Base-by-base conservation (phyloP, 2,329 filamentous ascomycete genomes). In the Fusarium humuli region DNA sequence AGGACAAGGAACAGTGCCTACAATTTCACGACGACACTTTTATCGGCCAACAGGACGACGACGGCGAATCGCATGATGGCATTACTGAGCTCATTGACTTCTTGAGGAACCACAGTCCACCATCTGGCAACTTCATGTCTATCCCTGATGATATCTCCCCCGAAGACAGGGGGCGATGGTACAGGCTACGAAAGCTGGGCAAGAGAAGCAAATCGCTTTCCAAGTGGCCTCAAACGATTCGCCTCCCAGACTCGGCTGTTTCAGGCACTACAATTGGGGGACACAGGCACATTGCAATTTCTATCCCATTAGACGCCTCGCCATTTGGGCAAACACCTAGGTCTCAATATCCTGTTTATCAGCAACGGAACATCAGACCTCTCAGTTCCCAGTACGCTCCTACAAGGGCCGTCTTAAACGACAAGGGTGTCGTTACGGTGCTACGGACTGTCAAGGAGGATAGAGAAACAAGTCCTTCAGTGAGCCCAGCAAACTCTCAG, bases 251-350 rank as follows among this genome's bases (percentile, higher is more conserved):
- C 73, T 84, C 84, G 25, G 86, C 87, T 14, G 81, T 90, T 16
- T 84, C 85, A 6, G 84, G 86, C 10, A 84, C 78, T 37, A 89
- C 87, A 0, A 84, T 77, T 9, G 83, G 80, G 5, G 87, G 87
- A 3, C 81, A 87, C 72, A 82, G 85, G 7, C 85, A 90, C 70
- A 89, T 90, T 67, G 86, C 87, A 61, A 90, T 90, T 54, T 88
- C 87, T 1, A 88, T 90, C 46, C 87, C 88, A 3, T 63, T 84
- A 14, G 82, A 87, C 67, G 79, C 86, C 61, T 83, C 82, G 7
- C 82, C 85, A 23, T 77, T 84, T 45, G 80, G 79, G 5, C 66
- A 71, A 37, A 70, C 67, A 32, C 73, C 75, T 22, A 73, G 75
- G 48, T 76, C 79, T 9, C 79, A 81, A 60, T 79, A 80, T 57